Conservation (phyloP, 768 basidiomycete species). For the Macrolepiota fuliginosa region DNA sequence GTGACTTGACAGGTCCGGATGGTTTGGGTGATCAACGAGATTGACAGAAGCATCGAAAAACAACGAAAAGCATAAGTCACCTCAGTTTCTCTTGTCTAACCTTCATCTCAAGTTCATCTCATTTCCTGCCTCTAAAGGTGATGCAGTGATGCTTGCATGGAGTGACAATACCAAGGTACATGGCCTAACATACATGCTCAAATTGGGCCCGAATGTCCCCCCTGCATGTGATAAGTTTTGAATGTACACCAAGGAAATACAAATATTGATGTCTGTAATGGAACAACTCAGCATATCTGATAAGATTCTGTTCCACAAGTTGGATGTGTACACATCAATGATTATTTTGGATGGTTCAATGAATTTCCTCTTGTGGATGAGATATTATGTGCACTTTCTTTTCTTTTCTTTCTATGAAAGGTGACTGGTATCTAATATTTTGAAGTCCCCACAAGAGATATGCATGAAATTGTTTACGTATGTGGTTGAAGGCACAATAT, state of each 20-base stretch:
- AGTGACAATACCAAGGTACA: neutral
- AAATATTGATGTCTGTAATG: neutral
- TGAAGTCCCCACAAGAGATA: neutral
- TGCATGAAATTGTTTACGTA: neutral
- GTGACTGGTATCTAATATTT: neutral
- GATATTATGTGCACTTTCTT: neutral
- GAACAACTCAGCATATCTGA: neutral
- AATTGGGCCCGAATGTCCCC: neutral
- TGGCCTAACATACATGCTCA: neutral
- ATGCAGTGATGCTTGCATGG: neutral
- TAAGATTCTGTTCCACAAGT: neutral
- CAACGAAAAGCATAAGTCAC: too few relatives aligned
- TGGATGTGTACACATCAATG: neutral
- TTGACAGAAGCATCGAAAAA: slow-evolving; percentile 16
- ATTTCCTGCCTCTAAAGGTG: too few relatives aligned
- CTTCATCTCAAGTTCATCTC: too few relatives aligned
- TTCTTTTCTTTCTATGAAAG: too few relatives aligned
- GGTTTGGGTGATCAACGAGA: neutral
- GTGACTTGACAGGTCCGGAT: neutral
- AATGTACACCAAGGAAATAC: neutral
- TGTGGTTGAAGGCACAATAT: neutral
- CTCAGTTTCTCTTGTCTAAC: too few relatives aligned
- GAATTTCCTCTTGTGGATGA: neutral
- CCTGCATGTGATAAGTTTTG: neutral
- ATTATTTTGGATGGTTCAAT: neutral